Evolutionary conservation across 495 filamentous ascomycete genomes (phyloP), one percentile per base, ranked within the genome.

Genomic region (Staphylotrichum tortipilum): DNA sequence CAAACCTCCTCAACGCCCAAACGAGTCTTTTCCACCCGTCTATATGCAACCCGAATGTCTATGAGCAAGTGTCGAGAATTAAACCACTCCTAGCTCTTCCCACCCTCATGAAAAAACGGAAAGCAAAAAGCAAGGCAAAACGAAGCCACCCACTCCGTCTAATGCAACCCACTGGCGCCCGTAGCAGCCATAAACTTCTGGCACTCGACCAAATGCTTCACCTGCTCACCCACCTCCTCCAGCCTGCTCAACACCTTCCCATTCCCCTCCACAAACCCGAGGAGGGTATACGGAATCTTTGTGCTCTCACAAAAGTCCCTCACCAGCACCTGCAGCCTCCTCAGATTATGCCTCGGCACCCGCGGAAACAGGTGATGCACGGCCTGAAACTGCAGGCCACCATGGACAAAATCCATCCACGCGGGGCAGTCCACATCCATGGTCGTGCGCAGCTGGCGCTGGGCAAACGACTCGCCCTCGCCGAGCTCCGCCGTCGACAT

Each of bases 351-450:
- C 37, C 91, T 78, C 30, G 91, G 91, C 51, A 97, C 86, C 12
- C 92, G 79, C 12, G 91, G 91, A 61, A 81, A 97, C 14, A 97
- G 72, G 63, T 97, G 91, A 56, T 97, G 91, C 45, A 97, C 86
- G 23, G 86, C 91, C 65, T 97, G 91, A 63, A 96, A 96, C 64
- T 97, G 91, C 60, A 97, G 70, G 31, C 91, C 91, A n/a, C 91
- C 91, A 60, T 97, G 91, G 65, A 97, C 78, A 63, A 92, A 97
- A 61, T 97, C 91, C n/a, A 97, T 73, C 91, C 91, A 97, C 29
- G 81, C 72, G 1, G 91, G 88, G 62, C 91, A 97, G 63, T 95
- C 91, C 15, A 97, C 85, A 50, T 97, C 91, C 91, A 96, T 96
- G 4, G 92, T 96, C 10, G 92, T 97, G 47, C 91, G 78, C 40